Base-by-base conservation (phyloP, 768 basidiomycete species). In the Pisolithus tinctorius region DNA sequence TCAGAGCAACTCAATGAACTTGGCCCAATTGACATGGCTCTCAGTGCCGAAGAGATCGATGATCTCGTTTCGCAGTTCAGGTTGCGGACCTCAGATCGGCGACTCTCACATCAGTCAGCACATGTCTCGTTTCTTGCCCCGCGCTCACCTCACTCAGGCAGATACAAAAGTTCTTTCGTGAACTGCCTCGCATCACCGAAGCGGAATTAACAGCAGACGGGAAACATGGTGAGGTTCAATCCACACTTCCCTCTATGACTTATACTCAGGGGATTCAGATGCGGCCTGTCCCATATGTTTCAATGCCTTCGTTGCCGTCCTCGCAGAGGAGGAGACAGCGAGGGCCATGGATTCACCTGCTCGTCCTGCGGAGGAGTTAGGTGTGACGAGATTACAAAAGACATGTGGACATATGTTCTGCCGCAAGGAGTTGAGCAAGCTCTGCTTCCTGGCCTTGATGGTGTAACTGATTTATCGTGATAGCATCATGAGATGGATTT, bases 331-430 rank as follows among this genome's bases (percentile, higher is more conserved):
- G 61, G 88, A 92, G 65, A 75, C 75, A 47, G 85, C 86, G 0
- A 59, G 70, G 23, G 88, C 75, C 6, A 85, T 90, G 83, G 87
- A 90, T 59, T 86, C 87, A 1, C 86, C 88, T 4, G 85, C 87
- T 8, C 77, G 84, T 54, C 77, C 86, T 14, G 56, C 72, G n/a
- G 83, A 88, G 55, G 75, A 81, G 36, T 65, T 86, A 1, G 89
- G 89, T 3, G 80, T 90, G 20, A 87, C 86, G 20, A 77, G 72
- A 56, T 68, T 92, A 7, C 70, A 50, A 62, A 75, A 58, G 51
- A 74, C 58, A 67, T 80, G 82, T 55, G 75, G 80, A 13, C 88
- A 92, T 62, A 58, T 85, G n/a, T 91, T 90, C 60, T 91, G 88
- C 63, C 77, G 86, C 58, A 81, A 80, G 71, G 88, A 91, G 88